Conservation (phyloP, 2,329 filamentous ascomycete genomes). For the Eutypa lata region DNA sequence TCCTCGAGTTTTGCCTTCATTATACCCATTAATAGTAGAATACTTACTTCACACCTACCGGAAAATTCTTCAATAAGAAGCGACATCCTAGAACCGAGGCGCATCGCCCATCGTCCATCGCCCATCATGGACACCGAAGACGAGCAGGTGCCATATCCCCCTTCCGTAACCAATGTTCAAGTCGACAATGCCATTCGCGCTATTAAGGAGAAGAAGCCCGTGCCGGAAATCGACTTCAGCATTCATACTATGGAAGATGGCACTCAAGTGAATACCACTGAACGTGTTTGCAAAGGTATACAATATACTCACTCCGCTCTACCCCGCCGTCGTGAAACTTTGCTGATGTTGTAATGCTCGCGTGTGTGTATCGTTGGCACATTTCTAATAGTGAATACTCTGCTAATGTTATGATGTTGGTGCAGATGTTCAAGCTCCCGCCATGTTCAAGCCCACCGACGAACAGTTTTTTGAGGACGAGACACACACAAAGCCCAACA, state of each 20-base stretch:
- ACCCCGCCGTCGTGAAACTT: slow-evolving; percentile 15
- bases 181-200: slow-evolving; percentile 90
- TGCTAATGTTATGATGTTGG: slow-evolving; percentile 19
- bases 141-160: slow-evolving; percentile 31
- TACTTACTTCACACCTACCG: not conserved
- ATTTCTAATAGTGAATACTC: slow-evolving; percentile 12
- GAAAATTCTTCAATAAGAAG: not conserved
- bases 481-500: slow-evolving; percentile 82
- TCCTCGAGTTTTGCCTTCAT: not conserved
- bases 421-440: slow-evolving; percentile 93
- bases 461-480: slow-evolving; percentile 91
- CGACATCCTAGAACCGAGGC: slow-evolving; percentile 10
- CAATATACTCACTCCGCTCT: slow-evolving; percentile 6
- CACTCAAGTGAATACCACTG: slow-evolving; percentile 87
- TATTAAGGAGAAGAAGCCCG: slow-evolving; percentile 89
- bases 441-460: slow-evolving; percentile 86
- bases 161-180: slow-evolving; percentile 39
- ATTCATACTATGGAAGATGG: slow-evolving; percentile 99
- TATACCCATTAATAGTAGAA: not conserved
- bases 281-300: slow-evolving; percentile 97
- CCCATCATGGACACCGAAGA: slow-evolving; percentile 49
- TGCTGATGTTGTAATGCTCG: too few species aligned
- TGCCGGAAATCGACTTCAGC: slow-evolving; percentile 97
- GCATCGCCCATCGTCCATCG: slow-evolving; percentile 36
- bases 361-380: slow-evolving; percentile 1